A percentile compares a stretch with the other conserved stretches of the same genome.
phyloP scores from a whole-genome alignment of 192 early-diverging fungal genomes.

The Jimgerdemannia flammicorona region DNA sequence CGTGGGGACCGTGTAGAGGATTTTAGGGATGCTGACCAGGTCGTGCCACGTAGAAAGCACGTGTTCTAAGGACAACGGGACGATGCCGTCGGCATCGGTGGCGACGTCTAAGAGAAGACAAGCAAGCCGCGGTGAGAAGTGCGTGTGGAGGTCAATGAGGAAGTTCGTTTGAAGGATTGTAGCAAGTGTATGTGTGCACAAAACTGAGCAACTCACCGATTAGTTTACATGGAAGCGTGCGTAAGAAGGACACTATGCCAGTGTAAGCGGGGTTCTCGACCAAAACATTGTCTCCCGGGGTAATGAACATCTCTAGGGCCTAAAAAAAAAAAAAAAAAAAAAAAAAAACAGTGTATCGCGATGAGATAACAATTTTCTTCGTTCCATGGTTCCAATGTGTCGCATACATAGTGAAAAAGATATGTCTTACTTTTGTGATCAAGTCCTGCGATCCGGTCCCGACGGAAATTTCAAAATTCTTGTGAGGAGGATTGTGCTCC shows the following conservation, averaged over 20 bases:
- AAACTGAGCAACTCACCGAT: constrained; percentile 21
- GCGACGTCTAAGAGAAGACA: constrained; percentile 22
- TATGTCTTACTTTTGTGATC: constrained; percentile 33
- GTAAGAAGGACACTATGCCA: constrained; percentile 40
- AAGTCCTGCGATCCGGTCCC: constrained; percentile 54
- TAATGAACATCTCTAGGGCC: constrained; percentile 50
- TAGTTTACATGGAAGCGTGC: constrained; percentile 40
- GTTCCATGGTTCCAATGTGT: too few species aligned
- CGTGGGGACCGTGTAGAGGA: constrained; percentile 77
- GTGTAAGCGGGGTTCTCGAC: constrained; percentile 53
- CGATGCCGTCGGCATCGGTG: constrained; percentile 50
- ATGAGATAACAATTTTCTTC: background rate
- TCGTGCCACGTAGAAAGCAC: constrained; percentile 40
- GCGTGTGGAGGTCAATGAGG: background rate
- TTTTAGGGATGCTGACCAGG: constrained; percentile 36
- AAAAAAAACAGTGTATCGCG: too few species aligned
- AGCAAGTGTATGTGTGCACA: background rate
- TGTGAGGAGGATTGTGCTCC: constrained; percentile 40
- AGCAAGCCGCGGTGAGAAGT: background rate
- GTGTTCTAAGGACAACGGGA: constrained; percentile 53
- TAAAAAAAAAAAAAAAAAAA: background rate
- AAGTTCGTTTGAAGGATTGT: background rate
- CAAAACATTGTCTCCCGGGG: constrained; percentile 41
- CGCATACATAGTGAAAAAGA: background rate
- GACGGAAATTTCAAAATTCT: constrained; percentile 36